These are phyloP conservation scores for Collybia sordida DNA, from an alignment of 768 basidiomycete genomes.

Conservation along the genomic window DNA sequence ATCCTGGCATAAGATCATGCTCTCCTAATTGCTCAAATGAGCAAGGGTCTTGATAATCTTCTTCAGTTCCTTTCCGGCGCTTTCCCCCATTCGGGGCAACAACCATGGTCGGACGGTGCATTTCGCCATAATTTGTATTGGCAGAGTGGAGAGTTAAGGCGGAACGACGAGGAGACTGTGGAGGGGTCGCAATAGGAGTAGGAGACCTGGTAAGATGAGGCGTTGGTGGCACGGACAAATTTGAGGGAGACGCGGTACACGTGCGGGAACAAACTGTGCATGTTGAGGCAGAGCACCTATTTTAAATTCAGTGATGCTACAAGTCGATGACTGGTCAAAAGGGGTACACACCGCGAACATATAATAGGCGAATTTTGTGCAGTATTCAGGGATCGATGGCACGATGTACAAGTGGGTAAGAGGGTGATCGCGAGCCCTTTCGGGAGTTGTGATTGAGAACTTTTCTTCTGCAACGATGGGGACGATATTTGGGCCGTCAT, in stretches of 20 bases:
- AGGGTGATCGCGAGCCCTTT: background rate
- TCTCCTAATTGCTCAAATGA: conserved; percentile 9
- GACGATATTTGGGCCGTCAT: background rate
- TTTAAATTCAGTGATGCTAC: background rate
- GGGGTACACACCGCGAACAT: conserved; percentile 25
- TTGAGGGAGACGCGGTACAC: conserved; percentile 36
- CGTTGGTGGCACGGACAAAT: conserved; percentile 27
- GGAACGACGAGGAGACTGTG: conserved; percentile 25
- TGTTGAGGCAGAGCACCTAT: conserved; percentile 38
- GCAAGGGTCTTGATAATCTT: conserved; percentile 12
- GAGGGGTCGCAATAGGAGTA: conserved; percentile 29
- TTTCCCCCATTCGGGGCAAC: conserved; percentile 10
- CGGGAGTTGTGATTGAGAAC: background rate
- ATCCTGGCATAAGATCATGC: conserved; percentile 29
- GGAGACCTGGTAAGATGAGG: conserved; percentile 39
- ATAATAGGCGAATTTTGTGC: conserved; percentile 18
- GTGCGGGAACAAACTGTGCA: conserved; percentile 47
- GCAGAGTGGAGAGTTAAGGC: conserved; percentile 27
- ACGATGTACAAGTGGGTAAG: conserved; percentile 22
- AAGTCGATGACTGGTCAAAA: background rate
- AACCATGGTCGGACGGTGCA: background rate
- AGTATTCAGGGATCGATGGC: conserved; percentile 24
- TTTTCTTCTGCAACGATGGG: background rate
- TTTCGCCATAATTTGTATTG: conserved; percentile 22
- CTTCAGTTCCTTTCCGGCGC: conserved; percentile 12